These are phyloP conservation scores for Quercus bicolor DNA, from an alignment of 306 rosid genomes.

Conservation along the genomic window DNA sequence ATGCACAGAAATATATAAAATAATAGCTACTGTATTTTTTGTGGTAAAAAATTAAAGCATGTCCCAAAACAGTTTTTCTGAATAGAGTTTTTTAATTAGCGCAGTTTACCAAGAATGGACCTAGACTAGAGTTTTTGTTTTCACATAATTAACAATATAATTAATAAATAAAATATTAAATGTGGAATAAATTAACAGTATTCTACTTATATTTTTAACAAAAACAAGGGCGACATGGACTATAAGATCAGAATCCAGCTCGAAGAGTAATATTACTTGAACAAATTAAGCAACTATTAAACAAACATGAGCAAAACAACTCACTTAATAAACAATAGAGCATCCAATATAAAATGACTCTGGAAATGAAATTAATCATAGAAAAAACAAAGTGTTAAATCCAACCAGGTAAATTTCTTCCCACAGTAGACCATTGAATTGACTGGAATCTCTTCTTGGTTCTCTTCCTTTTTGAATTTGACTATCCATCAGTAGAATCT, in stretches of 20 bases:
- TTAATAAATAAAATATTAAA: not conserved
- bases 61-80: not conserved
- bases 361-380: conserved; percentile 19
- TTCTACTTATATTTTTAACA: not conserved
- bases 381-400: conserved; percentile 20
- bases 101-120: not conserved
- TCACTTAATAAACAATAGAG: conserved; percentile 14
- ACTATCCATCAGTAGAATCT: conserved; percentile 20
- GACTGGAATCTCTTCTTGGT: conserved; percentile 18
- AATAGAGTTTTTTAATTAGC: not conserved
- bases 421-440: conserved; percentile 24
- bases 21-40: no score
- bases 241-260: conserved; percentile 21
- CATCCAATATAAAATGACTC: conserved; percentile 29
- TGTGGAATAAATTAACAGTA: not conserved
- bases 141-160: not conserved
- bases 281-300: conserved; percentile 22
- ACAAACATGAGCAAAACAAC: conserved; percentile 24
- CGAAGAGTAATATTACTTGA: conserved; percentile 17
- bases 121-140: not conserved
- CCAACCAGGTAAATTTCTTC: conserved; percentile 31
- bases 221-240: not conserved
- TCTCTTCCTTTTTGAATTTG: conserved; percentile 17
- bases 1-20: not conserved
- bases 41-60: not conserved